Conservation (phyloP, 495 filamentous ascomycete species). For the Umbilicaria muhlenbergii region DNA sequence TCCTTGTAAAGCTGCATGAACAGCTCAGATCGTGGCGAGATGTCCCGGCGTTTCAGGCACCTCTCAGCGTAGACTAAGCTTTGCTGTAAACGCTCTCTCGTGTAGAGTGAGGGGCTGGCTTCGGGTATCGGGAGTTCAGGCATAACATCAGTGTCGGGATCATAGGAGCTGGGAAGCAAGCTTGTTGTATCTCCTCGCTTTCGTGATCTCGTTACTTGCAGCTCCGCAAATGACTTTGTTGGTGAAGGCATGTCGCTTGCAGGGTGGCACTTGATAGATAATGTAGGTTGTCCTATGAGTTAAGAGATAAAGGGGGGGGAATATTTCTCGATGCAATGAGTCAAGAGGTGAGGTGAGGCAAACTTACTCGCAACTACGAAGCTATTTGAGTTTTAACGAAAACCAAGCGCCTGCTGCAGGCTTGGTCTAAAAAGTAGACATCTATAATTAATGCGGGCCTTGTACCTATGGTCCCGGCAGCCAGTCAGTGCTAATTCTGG, state of each 20-base stretch:
- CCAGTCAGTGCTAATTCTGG: too few species aligned
- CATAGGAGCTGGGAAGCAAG: slow-evolving; percentile 2
- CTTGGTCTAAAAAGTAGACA: too few species aligned
- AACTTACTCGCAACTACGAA: too few species aligned
- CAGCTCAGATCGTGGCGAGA: slow-evolving; percentile 1
- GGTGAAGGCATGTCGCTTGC: slow-evolving; percentile 2
- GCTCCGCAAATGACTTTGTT: slow-evolving; percentile 2
- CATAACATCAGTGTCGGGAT: slow-evolving; percentile 1
- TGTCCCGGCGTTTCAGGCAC: slow-evolving; percentile 1
- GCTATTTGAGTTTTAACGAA: too few species aligned
- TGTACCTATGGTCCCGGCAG: too few species aligned
- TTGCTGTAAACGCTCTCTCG: slow-evolving; percentile 1
- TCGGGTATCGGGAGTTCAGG: slow-evolving; percentile 1
- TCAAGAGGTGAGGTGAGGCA: background rate
- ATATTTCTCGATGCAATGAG: slow-evolving; percentile 1
- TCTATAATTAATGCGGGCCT: too few species aligned
- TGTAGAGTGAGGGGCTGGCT: background rate
- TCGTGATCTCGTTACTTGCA: slow-evolving; percentile 1
- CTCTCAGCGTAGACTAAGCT: slow-evolving; percentile 1
- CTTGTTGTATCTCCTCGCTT: background rate
- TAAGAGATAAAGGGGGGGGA: slow-evolving; percentile 1
- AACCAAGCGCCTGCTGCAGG: too few species aligned
- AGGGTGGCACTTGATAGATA: slow-evolving; percentile 2
- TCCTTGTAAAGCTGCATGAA: slow-evolving; percentile 4
- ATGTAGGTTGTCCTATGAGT: slow-evolving; percentile 4